A percentile compares a stretch with the other conserved stretches of the same genome.
These are phyloP conservation scores for Coniosporium apollinis DNA, from an alignment of 495 filamentous ascomycete species.

Conservation along the genomic window DNA sequence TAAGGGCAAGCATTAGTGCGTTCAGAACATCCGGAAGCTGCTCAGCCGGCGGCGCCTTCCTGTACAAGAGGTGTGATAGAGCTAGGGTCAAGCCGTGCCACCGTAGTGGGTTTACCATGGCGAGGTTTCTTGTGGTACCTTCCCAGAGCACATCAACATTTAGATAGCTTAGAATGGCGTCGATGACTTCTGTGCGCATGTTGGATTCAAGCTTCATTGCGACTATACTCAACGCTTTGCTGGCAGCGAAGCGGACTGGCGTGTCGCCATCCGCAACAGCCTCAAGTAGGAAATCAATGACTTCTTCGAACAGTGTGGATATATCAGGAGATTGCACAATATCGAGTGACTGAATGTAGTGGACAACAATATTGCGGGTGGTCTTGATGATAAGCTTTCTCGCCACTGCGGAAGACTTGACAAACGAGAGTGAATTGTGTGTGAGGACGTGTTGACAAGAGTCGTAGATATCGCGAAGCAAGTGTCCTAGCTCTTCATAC, in stretches of 20 bases:
- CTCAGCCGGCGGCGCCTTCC: conserved; percentile 48
- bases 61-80: conserved; percentile 68
- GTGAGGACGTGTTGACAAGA: conserved; percentile 31
- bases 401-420: conserved; percentile 54
- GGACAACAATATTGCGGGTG: conserved; percentile 48
- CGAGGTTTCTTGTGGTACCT: conserved; percentile 41
- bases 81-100: conserved; percentile 92
- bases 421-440: conserved; percentile 27
- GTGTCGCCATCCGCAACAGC: conserved; percentile 69
- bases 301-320: conserved; percentile 41
- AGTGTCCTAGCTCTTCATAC: conserved; percentile 32
- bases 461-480: conserved; percentile 34
- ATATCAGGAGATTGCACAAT: too few species aligned
- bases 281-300: conserved; percentile 54
- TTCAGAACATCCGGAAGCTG: conserved; percentile 54
- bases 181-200: conserved; percentile 71
- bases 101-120: conserved; percentile 55
- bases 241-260: conserved; percentile 72
- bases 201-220: conserved; percentile 57
- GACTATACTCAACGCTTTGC: conserved; percentile 80
- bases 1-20: conserved; percentile 53
- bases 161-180: conserved; percentile 60
- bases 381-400: conserved; percentile 73
- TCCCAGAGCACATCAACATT: conserved; percentile 61
- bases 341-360: conserved; percentile 42